phyloP scores from a whole-genome alignment of 768 basidiomycete genomes.

The Termitomyces sp. region DNA sequence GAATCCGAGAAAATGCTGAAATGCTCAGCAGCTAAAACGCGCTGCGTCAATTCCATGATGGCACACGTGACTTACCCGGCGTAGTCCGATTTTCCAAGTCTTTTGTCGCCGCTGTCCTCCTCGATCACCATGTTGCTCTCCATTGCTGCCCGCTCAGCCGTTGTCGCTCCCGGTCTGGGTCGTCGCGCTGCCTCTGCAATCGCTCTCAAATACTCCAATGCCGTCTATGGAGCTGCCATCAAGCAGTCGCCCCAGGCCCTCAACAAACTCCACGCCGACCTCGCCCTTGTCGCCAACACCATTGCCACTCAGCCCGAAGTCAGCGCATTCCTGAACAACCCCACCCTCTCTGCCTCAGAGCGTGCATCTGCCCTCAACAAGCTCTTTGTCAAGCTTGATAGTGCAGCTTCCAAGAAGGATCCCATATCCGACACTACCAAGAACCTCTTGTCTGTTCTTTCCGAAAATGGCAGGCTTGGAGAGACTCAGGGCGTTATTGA shows the following conservation, averaged over 20 bases:
- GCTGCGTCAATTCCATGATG: background rate
- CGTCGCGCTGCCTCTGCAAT: constrained; percentile 74
- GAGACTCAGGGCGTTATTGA: constrained; percentile 84
- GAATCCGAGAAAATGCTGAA: background rate
- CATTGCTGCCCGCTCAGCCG: constrained; percentile 46
- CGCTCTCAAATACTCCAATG: constrained; percentile 80
- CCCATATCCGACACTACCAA: constrained; percentile 81
- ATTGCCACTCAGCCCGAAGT: constrained; percentile 64
- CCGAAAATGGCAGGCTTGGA: constrained; percentile 87
- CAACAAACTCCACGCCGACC: constrained; percentile 81
- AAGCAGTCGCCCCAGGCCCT: constrained; percentile 79
- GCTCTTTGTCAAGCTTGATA: constrained; percentile 66
- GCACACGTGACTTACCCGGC: constrained; percentile 13
- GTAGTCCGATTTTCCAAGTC: constrained; percentile 16
- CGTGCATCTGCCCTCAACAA: constrained; percentile 60
- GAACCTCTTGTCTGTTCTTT: constrained; percentile 86
- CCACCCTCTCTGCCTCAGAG: constrained; percentile 81
- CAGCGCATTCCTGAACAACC: constrained; percentile 76
- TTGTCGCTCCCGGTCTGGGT: constrained; percentile 43
- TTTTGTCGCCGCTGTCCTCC: constrained; percentile 18
- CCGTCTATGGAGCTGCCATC: constrained; percentile 76
- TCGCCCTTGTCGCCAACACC: constrained; percentile 61
- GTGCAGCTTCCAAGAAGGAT: constrained; percentile 59
- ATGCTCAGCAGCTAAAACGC: background rate
- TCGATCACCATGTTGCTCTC: constrained; percentile 45